Percentiles rank a stretch among this genome's conserved stretches.
Evolutionary conservation across 2,329 filamentous ascomycete species (phyloP).

Genomic region (Fusarium sp.): DNA sequence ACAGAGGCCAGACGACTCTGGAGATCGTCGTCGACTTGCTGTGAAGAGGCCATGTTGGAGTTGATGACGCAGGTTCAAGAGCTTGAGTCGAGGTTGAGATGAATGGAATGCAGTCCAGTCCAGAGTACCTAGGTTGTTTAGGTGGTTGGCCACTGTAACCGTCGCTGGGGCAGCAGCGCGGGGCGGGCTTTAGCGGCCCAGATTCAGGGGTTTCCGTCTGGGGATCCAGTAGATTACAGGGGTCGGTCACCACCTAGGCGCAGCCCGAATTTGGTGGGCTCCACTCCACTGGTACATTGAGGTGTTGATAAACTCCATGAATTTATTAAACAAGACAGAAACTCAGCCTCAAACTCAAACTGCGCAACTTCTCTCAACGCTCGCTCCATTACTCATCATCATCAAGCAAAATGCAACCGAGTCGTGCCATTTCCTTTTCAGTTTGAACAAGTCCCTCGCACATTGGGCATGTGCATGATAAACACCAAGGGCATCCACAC

Average conservation of each 20-base stretch:
- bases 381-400: background rate
- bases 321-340: background rate
- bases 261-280: background rate
- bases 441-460: background rate
- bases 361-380: background rate
- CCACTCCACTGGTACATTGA: no score
- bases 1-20: constrained; percentile 54
- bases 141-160: background rate
- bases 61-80: background rate
- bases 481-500: background rate
- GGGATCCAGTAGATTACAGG: background rate
- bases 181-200: background rate
- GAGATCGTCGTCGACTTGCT: constrained; percentile 11
- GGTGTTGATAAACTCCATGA: background rate
- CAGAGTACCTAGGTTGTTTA: constrained; percentile 15
- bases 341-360: background rate
- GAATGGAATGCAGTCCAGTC: constrained; percentile 1
- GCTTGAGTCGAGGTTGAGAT: background rate
- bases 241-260: background rate
- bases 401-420: background rate
- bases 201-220: constrained; percentile 7
- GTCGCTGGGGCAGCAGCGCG: constrained; percentile 31
- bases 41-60: constrained; percentile 23
- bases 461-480: background rate
- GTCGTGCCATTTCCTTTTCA: background rate